Base-by-base conservation (phyloP, 345 rosid species). In the Gossypium anomalum region DNA sequence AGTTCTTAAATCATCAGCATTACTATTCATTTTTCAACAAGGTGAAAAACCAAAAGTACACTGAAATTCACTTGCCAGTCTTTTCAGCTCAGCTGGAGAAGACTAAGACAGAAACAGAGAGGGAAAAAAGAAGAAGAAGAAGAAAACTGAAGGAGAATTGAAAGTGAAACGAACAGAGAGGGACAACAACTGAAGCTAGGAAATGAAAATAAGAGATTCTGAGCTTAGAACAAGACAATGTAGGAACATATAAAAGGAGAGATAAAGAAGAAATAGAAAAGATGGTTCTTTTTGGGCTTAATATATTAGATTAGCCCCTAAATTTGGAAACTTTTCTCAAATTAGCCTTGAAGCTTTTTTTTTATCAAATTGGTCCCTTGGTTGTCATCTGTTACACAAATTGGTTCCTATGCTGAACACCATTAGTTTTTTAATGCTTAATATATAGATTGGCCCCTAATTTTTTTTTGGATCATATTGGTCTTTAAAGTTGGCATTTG, bases 161-260 rank as follows among this genome's bases (percentile, higher is more conserved):
- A 82, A 80, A 76, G 11, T 17, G 51, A 76, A 77, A 67, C n/a
- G 27, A 76, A 70, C 48, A 29, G 68, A 69, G 59, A 71, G 48
- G 65, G 69, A 76, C 22, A 71, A 52, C 25, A 44, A 38, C 58
- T 77, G 80, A 83, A 71, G 86, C 76, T 86, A 76, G 79, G 87
- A 80, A 86, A 81, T 63, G 75, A 79, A 73, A 79, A 47, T 70
- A 72, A 63, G 84, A 82, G 88, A 85, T 81, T 86, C 76, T 74
- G 80, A 60, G 81, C 60, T 79, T 60, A 76, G 64, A 83, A 87
- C 80, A 82, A 81, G 89, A 87, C 93, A 90, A 86, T 88, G 90
- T 72, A 82, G 71, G 82, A 75, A 34, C 68, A 60, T 69, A 78
- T 60, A 58, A 48, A 47, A 47, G 70, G 47, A 69, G 29, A 55